Conservation (phyloP, 441 rosid species). For the Gossypium lobatum region DNA sequence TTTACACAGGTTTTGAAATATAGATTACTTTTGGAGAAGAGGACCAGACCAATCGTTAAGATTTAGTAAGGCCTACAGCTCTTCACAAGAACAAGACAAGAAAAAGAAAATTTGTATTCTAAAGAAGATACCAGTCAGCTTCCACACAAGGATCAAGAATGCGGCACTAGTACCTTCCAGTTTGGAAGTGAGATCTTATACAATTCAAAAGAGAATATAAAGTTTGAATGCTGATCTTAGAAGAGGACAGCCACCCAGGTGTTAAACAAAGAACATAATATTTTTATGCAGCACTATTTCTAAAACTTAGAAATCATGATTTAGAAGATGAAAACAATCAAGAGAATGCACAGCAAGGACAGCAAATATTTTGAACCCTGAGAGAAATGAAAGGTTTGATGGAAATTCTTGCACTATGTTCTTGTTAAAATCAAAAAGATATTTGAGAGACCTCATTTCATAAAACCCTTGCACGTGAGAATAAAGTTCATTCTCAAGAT, state of each 20-base stretch:
- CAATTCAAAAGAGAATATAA: neutral
- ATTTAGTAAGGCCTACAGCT: neutral
- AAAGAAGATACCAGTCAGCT: neutral
- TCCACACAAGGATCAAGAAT: neutral
- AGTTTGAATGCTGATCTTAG: neutral
- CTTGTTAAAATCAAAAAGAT: slow-evolving; percentile 45
- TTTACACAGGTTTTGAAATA: neutral
- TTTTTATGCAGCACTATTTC: slow-evolving; percentile 50
- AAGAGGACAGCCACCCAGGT: neutral
- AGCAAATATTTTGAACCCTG: slow-evolving; percentile 43
- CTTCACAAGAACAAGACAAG: too few relatives aligned
- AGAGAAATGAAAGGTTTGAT: slow-evolving; percentile 24
- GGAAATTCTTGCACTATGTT: slow-evolving; percentile 45
- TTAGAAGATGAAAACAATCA: slow-evolving; percentile 26
- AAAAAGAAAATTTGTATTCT: neutral
- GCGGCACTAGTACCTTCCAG: neutral
- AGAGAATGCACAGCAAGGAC: slow-evolving; percentile 51
- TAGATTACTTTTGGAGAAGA: neutral
- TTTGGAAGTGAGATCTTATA: neutral
- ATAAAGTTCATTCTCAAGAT: slow-evolving; percentile 44
- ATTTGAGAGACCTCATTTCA: slow-evolving; percentile 59
- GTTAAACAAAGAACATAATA: neutral
- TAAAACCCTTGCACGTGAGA: slow-evolving; percentile 66
- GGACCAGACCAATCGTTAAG: neutral
- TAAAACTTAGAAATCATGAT: slow-evolving; percentile 45